phyloP scores from a whole-genome alignment of 2,329 filamentous ascomycete species.

The Sporothrix curviconia region DNA sequence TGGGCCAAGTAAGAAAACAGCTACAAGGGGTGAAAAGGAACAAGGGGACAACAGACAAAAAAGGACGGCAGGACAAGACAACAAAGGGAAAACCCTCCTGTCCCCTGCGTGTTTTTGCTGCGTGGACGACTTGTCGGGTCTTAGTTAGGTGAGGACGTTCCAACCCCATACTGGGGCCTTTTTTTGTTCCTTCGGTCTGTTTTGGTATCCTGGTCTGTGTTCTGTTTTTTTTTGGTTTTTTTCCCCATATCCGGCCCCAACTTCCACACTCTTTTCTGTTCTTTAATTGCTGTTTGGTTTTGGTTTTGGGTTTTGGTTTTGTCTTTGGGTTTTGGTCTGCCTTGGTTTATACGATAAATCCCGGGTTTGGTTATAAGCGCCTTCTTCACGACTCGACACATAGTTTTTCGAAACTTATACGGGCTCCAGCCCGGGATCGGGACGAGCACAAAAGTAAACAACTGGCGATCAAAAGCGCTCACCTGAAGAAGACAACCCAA shows the following conservation, averaged over 20 bases:
- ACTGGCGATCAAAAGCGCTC: neutral
- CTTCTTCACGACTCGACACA: no score
- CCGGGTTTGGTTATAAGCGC: no score
- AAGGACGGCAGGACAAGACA: neutral
- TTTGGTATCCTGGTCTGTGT: neutral
- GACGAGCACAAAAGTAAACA: neutral
- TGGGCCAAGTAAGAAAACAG: slow-evolving; percentile 1
- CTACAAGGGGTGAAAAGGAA: neutral
- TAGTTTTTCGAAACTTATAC: no score
- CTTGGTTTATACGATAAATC: neutral
- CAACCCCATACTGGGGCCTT: neutral
- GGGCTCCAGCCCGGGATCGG: slow-evolving; percentile 1
- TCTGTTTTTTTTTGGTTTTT: neutral
- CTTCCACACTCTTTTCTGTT: no score
- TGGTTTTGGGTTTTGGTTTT: neutral
- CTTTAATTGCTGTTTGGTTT: neutral
- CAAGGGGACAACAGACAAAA: neutral
- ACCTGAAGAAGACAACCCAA: neutral
- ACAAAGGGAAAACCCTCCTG: neutral
- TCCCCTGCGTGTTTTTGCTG: slow-evolving; percentile 5
- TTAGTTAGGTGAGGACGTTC: no score
- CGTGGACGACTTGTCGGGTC: neutral
- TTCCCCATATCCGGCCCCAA: no score
- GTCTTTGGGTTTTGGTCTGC: neutral
- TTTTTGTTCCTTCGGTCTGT: neutral